Percentiles rank a stretch among this genome's conserved stretches.
These are phyloP conservation scores for Aaosphaeria pasadenensis DNA, from an alignment of 2,329 filamentous ascomycete genomes.

Conservation along the genomic window DNA sequence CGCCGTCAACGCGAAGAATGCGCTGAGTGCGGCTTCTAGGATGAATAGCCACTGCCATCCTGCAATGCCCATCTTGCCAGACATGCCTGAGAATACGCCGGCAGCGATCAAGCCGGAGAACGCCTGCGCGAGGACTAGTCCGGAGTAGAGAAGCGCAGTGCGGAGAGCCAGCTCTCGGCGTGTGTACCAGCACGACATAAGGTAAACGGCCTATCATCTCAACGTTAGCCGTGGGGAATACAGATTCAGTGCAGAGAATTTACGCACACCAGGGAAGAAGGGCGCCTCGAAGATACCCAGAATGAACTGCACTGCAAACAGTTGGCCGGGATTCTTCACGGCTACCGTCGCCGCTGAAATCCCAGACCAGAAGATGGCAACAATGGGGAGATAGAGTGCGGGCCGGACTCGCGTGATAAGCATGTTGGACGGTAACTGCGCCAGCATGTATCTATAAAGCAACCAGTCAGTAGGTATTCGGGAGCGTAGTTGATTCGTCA, in stretches of 20 bases:
- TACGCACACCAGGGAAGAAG: neutral
- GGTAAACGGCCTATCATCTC: neutral
- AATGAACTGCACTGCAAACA: neutral
- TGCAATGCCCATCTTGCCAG: neutral
- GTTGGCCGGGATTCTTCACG: neutral
- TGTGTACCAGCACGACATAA: neutral
- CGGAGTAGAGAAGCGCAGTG: neutral
- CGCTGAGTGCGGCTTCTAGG: neutral
- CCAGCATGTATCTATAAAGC: neutral
- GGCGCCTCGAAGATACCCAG: neutral
- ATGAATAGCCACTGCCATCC: constrained; percentile 1
- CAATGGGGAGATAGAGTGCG: constrained; percentile 7
- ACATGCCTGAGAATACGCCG: neutral
- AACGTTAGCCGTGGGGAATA: too few species aligned
- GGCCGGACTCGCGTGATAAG: constrained; percentile 9
- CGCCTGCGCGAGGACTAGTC: neutral
- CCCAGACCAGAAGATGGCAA: constrained; percentile 7
- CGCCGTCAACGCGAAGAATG: neutral
- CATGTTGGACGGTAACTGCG: constrained; percentile 4
- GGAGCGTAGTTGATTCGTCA: neutral
- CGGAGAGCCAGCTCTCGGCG: neutral
- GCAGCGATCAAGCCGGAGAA: constrained; percentile 1
- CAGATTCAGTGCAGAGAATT: neutral
- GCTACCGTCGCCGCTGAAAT: constrained; percentile 6
- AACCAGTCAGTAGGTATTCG: neutral